Percentiles rank a stretch among this genome's conserved stretches.
Conservation (phyloP, 331 rosid species). For the Telfairia occidentalis region DNA sequence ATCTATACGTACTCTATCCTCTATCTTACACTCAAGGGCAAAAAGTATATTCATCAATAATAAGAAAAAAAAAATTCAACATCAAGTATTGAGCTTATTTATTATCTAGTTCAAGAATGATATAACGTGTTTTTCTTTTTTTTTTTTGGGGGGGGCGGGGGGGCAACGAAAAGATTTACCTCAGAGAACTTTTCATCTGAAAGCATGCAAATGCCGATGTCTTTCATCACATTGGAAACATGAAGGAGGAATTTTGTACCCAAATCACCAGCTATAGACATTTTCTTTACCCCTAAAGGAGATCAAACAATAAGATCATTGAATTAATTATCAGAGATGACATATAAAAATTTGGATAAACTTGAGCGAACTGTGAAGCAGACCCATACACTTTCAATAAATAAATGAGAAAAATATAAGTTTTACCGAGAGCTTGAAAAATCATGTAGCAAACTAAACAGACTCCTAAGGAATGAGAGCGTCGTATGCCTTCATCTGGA, state of each 20-base stretch:
- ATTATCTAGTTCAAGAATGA: neutral
- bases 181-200: constrained; percentile 64
- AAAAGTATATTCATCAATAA: neutral
- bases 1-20: neutral
- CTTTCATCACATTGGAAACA: constrained; percentile 34
- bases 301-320: constrained; percentile 10
- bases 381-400: neutral
- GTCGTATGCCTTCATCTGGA: neutral
- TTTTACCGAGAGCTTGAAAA: neutral
- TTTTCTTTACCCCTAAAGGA: constrained; percentile 36
- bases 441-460: neutral
- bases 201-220: constrained; percentile 39
- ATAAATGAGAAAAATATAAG: neutral
- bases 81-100: neutral
- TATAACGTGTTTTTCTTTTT: too few species aligned
- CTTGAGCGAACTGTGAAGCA: neutral
- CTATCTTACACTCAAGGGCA: neutral
- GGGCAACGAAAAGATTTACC: constrained; percentile 37
- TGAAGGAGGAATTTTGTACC: constrained; percentile 37
- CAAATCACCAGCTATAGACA: constrained; percentile 21
- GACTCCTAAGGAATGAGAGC: neutral
- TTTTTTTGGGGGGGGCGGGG: neutral
- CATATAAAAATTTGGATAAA: neutral
- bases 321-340: constrained; percentile 12
- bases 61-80: neutral